These are phyloP conservation scores for Rhizopogon rudus DNA, from an alignment of 768 basidiomycete species.

Conservation along the genomic window DNA sequence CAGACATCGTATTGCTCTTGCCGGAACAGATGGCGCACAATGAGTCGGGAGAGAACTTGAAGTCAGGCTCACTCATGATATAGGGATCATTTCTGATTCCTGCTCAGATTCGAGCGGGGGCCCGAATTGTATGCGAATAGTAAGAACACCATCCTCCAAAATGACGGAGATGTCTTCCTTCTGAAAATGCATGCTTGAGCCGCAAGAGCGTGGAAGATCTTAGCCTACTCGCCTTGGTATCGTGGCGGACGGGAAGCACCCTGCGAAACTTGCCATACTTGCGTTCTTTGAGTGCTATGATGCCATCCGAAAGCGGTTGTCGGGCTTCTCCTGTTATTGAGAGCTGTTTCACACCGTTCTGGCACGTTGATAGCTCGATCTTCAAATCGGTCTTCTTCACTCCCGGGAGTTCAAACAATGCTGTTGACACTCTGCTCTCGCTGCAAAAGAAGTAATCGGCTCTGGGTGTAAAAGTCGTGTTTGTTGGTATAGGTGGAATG, in stretches of 20 bases:
- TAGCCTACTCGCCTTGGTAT: conserved; percentile 47
- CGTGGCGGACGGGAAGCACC: conserved; percentile 48
- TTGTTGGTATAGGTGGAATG: conserved; percentile 2
- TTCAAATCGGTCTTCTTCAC: conserved; percentile 52
- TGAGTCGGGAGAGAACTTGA: neutral
- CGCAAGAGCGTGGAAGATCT: neutral
- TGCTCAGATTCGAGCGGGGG: conserved; percentile 38
- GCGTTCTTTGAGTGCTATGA: conserved; percentile 49
- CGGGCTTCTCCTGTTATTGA: conserved; percentile 44
- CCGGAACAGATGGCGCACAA: conserved; percentile 1
- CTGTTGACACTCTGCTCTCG: conserved; percentile 45
- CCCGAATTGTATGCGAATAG: conserved; percentile 49
- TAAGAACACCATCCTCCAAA: conserved; percentile 59
- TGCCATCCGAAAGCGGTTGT: conserved; percentile 36
- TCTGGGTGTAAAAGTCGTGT: conserved; percentile 42
- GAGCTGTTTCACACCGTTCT: conserved; percentile 60
- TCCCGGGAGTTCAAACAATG: conserved; percentile 68
- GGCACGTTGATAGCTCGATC: conserved; percentile 57
- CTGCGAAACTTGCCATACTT: conserved; percentile 47
- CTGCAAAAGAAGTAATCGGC: conserved; percentile 57
- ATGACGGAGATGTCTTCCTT: conserved; percentile 47
- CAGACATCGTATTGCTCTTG: neutral
- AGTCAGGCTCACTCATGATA: conserved; percentile 35
- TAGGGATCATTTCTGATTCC: conserved; percentile 41
- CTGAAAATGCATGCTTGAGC: conserved; percentile 25